Evolutionary conservation across 768 basidiomycete genomes (phyloP), one percentile per base, ranked within the genome.

Genomic region (Kwoniella heveanensis): DNA sequence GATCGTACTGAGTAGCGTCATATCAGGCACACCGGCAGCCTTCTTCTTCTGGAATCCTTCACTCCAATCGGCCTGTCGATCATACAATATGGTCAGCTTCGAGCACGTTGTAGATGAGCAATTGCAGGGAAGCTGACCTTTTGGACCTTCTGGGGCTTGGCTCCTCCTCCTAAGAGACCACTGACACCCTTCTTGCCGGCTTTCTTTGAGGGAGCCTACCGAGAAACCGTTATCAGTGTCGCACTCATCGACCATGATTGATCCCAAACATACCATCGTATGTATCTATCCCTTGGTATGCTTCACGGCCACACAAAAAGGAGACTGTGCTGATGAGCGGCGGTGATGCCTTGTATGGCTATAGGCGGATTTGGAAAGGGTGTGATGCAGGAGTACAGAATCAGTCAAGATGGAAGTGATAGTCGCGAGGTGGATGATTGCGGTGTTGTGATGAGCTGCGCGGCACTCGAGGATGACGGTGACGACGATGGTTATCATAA

Each of bases 11-110:
- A 99, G 83, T 65, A 99, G 83, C 9, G 96, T 99, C 96, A 99
- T 99, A 84, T 99, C 96, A 47, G 91, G 88, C 62, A 99, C 95
- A 59, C 96, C 96, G 66, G 94, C 89, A 81, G 91, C 89, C 83
- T 97, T 97, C 88, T 97, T 99, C 68, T 76, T 76, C 88, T 96
- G 96, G 85, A 99, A 99, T 4, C 94, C 93, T 77, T 98, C 95
- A 81, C 95, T 95, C 95, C 95, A 99, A 79, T 98, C 95, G 53
- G 95, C 95, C 94, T 98, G 17, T 12, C 22, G 13, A 10, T 9
- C 15, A 0, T n/a, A 0, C 44, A 57, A 39, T 24, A 21, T 17
- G 2, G 52, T 60, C 47, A 27, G 36, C 24, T n/a, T 52, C 30
- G 48, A 10, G 6, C 60, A 25, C 47, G 6, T 44, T 13, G 37